These are phyloP conservation scores for Lasiosphaeriaceae sp. DNA, from an alignment of 495 filamentous ascomycete genomes.

Conservation along the genomic window DNA sequence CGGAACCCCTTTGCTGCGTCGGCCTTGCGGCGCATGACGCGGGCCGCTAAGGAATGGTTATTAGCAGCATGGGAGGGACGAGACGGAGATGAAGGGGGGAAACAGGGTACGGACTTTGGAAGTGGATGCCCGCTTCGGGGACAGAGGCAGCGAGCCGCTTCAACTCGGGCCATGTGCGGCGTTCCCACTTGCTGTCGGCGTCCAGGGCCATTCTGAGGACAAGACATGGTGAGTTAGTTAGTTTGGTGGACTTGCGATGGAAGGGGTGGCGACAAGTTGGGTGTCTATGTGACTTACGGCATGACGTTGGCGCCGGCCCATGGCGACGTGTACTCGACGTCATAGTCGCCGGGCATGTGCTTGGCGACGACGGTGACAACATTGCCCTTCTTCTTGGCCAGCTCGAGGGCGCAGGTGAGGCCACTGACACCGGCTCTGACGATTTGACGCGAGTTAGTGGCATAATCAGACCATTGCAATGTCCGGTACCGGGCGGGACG, in stretches of 20 bases:
- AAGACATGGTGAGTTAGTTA: neutral
- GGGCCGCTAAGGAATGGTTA: conserved; percentile 30
- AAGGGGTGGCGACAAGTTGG: neutral
- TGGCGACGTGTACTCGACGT: conserved; percentile 92
- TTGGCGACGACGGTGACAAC: conserved; percentile 80
- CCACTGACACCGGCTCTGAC: conserved; percentile 84
- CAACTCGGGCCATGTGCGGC: conserved; percentile 63
- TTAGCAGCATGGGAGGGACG: neutral
- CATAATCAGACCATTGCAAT: too few species aligned
- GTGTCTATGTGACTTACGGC: too few species aligned
- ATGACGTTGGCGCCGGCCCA: conserved; percentile 93
- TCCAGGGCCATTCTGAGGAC: conserved; percentile 27
- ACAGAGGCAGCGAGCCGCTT: conserved; percentile 62
- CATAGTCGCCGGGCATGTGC: conserved; percentile 98
- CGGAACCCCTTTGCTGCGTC: conserved; percentile 23
- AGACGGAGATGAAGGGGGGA: neutral
- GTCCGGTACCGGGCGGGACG: conserved; percentile 3
- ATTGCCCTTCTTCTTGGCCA: conserved; percentile 67
- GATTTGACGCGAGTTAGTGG: neutral
- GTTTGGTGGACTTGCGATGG: neutral
- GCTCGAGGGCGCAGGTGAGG: conserved; percentile 82
- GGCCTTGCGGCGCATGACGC: conserved; percentile 39
- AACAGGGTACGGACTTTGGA: conserved; percentile 55
- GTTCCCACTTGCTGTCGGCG: conserved; percentile 54
- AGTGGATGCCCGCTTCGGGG: conserved; percentile 87